phyloP scores from a whole-genome alignment of 2,329 filamentous ascomycete species.

The Colletotrichum paranaense region DNA sequence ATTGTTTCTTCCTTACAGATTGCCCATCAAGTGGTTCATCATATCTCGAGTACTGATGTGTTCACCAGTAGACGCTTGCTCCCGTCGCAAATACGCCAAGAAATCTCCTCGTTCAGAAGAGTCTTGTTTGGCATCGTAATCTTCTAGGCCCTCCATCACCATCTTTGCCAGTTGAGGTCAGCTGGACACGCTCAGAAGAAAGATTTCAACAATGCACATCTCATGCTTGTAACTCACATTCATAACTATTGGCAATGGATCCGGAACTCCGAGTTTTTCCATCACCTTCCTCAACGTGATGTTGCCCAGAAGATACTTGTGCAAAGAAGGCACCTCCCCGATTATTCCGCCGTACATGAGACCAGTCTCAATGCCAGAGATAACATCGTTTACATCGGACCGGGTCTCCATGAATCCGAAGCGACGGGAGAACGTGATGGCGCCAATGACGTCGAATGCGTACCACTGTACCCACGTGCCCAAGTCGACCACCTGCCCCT shows the following conservation, averaged over 20 bases:
- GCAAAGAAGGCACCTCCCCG: slow-evolving; percentile 53
- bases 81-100: neutral
- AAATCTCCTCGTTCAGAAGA: neutral
- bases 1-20: neutral
- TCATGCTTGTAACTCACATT: neutral
- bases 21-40: neutral
- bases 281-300: slow-evolving; percentile 42
- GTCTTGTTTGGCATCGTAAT: neutral
- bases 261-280: slow-evolving; percentile 60
- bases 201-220: no score
- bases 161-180: neutral
- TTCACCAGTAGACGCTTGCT: neutral
- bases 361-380: slow-evolving; percentile 49
- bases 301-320: slow-evolving; percentile 45
- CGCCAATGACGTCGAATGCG: slow-evolving; percentile 62
- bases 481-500: slow-evolving; percentile 48
- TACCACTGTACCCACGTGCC: slow-evolving; percentile 57
- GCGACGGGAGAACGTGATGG: slow-evolving; percentile 53
- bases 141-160: neutral
- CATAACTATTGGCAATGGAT: slow-evolving; percentile 57
- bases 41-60: neutral
- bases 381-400: slow-evolving; percentile 55
- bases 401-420: slow-evolving; percentile 59
- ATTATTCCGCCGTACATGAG: slow-evolving; percentile 50
- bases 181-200: neutral